phyloP scores from a whole-genome alignment of 129 eudicot species.

The Tanacetum coccineum region DNA sequence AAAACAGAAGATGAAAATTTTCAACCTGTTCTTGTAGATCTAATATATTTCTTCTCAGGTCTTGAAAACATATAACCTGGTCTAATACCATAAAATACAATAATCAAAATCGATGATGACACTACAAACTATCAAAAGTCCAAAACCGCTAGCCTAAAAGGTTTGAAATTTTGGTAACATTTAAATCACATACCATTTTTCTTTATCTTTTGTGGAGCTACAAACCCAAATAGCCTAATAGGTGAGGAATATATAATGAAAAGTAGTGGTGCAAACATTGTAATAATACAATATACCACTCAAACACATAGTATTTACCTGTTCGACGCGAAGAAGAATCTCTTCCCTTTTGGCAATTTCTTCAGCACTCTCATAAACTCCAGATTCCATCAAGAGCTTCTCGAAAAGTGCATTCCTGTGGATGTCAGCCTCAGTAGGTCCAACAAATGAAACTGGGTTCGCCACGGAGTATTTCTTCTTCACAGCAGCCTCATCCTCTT shows the following conservation, averaged over 20 bases:
- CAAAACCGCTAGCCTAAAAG: too few relatives aligned
- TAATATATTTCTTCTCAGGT: too few relatives aligned
- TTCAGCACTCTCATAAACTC: conserved; percentile 31
- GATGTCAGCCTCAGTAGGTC: conserved; percentile 32
- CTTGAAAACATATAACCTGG: too few relatives aligned
- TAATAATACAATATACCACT: too few relatives aligned
- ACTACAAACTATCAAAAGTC: too few relatives aligned
- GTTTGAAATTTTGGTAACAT: too few relatives aligned
- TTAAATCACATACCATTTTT: too few relatives aligned
- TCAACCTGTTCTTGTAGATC: not conserved
- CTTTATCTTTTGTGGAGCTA: too few relatives aligned
- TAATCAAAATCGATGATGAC: too few relatives aligned
- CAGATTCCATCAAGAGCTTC: conserved; percentile 33
- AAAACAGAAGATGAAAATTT: too few relatives aligned
- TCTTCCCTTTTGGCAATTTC: conserved; percentile 38
- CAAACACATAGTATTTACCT: conserved; percentile 15
- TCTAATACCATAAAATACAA: too few relatives aligned
- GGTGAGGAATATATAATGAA: not conserved
- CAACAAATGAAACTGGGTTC: conserved; percentile 39
- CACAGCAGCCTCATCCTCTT: conserved; percentile 12
- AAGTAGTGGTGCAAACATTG: not conserved
- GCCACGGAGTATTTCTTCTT: conserved; percentile 27
- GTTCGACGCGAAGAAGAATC: conserved; percentile 37
- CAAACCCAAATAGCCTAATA: too few relatives aligned
- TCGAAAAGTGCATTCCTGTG: conserved; percentile 38